Evolutionary conservation across 345 rosid genomes (phyloP), one percentile per base, ranked within the genome.

Genomic region (Eucalyptus pauciflora): DNA sequence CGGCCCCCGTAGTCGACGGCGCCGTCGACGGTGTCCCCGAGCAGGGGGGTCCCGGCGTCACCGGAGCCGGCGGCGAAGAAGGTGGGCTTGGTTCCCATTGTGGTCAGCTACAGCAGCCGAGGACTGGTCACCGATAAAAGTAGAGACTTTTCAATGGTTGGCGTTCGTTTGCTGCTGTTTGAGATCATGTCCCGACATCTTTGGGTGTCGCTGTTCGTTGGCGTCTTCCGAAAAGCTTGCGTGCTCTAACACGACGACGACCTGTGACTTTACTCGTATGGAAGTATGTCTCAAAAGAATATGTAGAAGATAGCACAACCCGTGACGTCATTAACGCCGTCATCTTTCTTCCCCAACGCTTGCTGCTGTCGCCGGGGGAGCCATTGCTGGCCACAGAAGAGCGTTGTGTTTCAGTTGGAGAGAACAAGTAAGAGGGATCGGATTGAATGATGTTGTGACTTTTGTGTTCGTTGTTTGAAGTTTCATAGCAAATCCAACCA

Each of bases 21-120:
- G 24, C 90, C 91, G 50, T 91, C 92, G 29, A 92, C 89, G n/a
- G 86, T 18, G 64, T 86, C 85, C 8, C 41, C 62, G 69, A 89
- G 79, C 50, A 93, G 85, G 49, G 79, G 92, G 48, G 88, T 76
- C 50, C 88, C 52, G 22, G 83, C 86, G 29, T 88, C 86, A 10
- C 27, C 64, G 62, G 87, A 37, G 94, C 91, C 46, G 95, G 94
- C 5, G 94, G 89, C 86, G 52, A 91, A 3, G 94, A 89, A 43
- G 93, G 93, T 76, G 27, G 83, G 83, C 43, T 48, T 11, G 48
- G 83, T 76, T 20, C 14, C 48, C 83, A 76, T 76, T 22, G 83
- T 11, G 48, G 11, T 37, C 83, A 76, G 83, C 83, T 20, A 76
- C 83, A 76, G 83, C 48, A 37, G 83, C 86, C 86, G 41, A 85